Base-by-base conservation (phyloP, 176 grass and related monocot genomes). In the Cenchrus fungigraminus region DNA sequence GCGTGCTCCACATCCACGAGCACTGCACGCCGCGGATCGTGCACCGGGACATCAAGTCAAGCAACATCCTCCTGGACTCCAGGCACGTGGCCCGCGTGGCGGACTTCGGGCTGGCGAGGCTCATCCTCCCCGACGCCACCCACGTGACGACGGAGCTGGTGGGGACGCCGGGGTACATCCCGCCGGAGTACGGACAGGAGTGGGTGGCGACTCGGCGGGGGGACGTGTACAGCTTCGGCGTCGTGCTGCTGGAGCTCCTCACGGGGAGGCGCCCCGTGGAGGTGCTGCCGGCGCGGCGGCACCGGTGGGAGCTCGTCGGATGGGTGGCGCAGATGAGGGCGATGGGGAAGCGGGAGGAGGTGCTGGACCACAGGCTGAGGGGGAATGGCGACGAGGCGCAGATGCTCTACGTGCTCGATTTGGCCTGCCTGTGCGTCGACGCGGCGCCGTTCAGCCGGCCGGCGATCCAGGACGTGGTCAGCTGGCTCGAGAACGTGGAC, bases 221-320 rank as follows among this genome's bases (percentile, higher is more conserved):
- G 13, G 94, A 97, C 70, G 90, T 97, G 31, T 97, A 97, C 86
- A 97, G 92, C 83, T 94, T 90, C 74, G 92, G 95, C 8, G 95
- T 97, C 17, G 95, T 97, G 67, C 86, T 97, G 66, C 86, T 97
- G 44, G 95, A 97, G 82, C 95, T 97, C 42, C 86, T 97, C 29
- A 97, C 95, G 11, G 90, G 90, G 6, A 68, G 67, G 67, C 73
- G 44, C 12, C 90, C 90, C 45, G 60, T 92, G 28, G 90, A 89
- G 83, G 3, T 83, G 4, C 1, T 75, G 74, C 19, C 40, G 19
- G 6, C 56, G 12, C 51, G 37, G 43, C 66, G 65, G 50, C 77
- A 17, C 42, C 79, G 46, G 42, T 71, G 79, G 65, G 89, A 71
- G 9, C 85, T 91, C 0, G 85, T 87, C 31, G 17, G 55, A 32